These are phyloP conservation scores for Tulasnella sp. DNA, from an alignment of 768 basidiomycete species.

Conservation along the genomic window DNA sequence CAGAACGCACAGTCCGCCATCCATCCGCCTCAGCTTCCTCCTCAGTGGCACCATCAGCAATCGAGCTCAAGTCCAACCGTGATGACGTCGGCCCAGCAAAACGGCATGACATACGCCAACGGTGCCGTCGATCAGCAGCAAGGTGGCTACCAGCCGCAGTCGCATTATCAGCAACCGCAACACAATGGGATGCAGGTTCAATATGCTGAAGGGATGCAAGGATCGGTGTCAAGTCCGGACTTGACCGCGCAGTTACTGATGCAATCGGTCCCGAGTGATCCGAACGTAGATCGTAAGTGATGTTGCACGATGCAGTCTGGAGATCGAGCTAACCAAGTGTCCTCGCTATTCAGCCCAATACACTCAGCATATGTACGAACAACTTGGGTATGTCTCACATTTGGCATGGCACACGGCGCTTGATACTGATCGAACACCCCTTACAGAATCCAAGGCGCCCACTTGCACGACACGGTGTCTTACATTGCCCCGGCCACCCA, in stretches of 20 bases:
- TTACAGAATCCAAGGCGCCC: not conserved
- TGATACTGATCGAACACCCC: conserved; percentile 4
- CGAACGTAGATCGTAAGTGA: not conserved
- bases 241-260: not conserved
- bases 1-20: not conserved
- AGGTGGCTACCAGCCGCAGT: conserved; percentile 16
- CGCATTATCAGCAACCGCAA: conserved; percentile 19
- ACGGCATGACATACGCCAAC: not conserved
- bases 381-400: conserved; percentile 54
- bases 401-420: not conserved
- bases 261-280: not conserved
- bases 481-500: conserved; percentile 18
- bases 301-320: not conserved
- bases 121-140: not conserved
- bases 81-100: not conserved
- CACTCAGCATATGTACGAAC: conserved; percentile 70
- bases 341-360: conserved; percentile 35
- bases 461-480: not conserved
- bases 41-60: no score
- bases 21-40: no score
- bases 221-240: not conserved
- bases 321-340: not conserved
- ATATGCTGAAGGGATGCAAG: not conserved
- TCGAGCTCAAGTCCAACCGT: not conserved
- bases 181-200: not conserved